phyloP scores from a whole-genome alignment of 2,329 filamentous ascomycete genomes.

The Hypoxylon sp. region DNA sequence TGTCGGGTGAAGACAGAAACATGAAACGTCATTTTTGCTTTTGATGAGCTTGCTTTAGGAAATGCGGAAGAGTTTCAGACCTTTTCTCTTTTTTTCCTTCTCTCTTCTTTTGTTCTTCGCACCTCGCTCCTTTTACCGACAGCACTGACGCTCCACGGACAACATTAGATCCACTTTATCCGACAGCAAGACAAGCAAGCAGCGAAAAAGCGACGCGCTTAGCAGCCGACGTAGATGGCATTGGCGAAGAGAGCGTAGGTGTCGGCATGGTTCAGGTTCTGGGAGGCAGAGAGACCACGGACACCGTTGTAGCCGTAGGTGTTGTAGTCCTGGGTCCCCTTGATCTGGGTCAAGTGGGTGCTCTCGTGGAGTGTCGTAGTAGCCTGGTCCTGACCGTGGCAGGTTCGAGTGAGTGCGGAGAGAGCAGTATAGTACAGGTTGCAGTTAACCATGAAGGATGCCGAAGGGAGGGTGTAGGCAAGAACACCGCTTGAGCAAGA shows the following conservation, averaged over 20 bases:
- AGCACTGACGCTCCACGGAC: constrained; percentile 5
- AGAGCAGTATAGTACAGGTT: constrained; percentile 70
- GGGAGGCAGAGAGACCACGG: constrained; percentile 59
- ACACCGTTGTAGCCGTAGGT: constrained; percentile 63
- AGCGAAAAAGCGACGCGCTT: constrained; percentile 39
- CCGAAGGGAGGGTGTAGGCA: constrained; percentile 72
- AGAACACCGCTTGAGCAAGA: constrained; percentile 67
- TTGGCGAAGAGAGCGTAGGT: constrained; percentile 61
- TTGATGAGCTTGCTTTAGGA: constrained; percentile 6
- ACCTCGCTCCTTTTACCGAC: not conserved
- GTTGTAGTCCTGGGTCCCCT: constrained; percentile 57
- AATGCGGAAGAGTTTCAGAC: not conserved
- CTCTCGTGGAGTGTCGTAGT: constrained; percentile 76
- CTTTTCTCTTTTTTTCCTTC: constrained; percentile 11
- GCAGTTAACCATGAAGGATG: constrained; percentile 73
- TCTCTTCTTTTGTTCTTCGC: constrained; percentile 5
- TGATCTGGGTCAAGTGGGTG: constrained; percentile 71
- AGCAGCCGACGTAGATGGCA: constrained; percentile 60
- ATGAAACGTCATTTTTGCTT: constrained; percentile 25
- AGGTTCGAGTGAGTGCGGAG: constrained; percentile 63
- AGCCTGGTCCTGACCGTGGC: constrained; percentile 76
- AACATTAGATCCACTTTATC: constrained; percentile 18
- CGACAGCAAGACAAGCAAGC: constrained; percentile 5
- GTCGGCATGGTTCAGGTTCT: constrained; percentile 75
- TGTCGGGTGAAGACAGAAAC: constrained; percentile 26